phyloP scores from a whole-genome alignment of 2,329 filamentous ascomycete species.

The Neofusicoccum cordaticola region DNA sequence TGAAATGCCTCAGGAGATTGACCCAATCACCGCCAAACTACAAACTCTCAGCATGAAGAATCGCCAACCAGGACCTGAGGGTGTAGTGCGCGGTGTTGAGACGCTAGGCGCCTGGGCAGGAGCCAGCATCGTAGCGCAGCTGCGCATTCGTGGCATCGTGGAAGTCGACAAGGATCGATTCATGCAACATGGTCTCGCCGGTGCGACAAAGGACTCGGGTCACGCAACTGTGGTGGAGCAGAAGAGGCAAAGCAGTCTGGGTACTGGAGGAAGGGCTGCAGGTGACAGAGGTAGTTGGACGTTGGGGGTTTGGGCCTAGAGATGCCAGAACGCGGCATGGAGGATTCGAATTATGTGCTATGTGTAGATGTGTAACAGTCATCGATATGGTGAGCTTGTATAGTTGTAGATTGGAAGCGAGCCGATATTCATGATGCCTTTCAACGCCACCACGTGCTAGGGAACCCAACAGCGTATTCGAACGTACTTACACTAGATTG shows the following conservation, averaged over 20 bases:
- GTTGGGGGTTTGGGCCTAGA: slow-evolving; percentile 37
- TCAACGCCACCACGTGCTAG: too few species aligned
- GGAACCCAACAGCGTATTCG: too few species aligned
- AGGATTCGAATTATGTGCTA: neutral
- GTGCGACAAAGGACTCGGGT: slow-evolving; percentile 52
- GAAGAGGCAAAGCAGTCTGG: slow-evolving; percentile 11
- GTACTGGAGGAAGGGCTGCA: slow-evolving; percentile 17
- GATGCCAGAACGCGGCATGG: neutral
- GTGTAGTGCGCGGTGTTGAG: slow-evolving; percentile 63
- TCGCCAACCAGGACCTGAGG: slow-evolving; percentile 48
- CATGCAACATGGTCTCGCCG: slow-evolving; percentile 62
- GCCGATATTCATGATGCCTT: too few species aligned
- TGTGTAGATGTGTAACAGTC: neutral
- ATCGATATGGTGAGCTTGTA: neutral
- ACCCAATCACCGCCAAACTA: slow-evolving; percentile 60
- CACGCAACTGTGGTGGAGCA: slow-evolving; percentile 5
- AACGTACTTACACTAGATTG: too few species aligned
- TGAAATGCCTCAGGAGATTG: slow-evolving; percentile 48
- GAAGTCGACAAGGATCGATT: slow-evolving; percentile 71
- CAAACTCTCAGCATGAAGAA: slow-evolving; percentile 47
- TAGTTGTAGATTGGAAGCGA: too few species aligned
- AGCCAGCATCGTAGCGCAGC: slow-evolving; percentile 65
- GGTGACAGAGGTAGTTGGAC: slow-evolving; percentile 39
- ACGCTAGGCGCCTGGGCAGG: slow-evolving; percentile 73
- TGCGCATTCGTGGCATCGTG: slow-evolving; percentile 67